Conservation (phyloP, 768 basidiomycete genomes). For the Russula sp. region DNA sequence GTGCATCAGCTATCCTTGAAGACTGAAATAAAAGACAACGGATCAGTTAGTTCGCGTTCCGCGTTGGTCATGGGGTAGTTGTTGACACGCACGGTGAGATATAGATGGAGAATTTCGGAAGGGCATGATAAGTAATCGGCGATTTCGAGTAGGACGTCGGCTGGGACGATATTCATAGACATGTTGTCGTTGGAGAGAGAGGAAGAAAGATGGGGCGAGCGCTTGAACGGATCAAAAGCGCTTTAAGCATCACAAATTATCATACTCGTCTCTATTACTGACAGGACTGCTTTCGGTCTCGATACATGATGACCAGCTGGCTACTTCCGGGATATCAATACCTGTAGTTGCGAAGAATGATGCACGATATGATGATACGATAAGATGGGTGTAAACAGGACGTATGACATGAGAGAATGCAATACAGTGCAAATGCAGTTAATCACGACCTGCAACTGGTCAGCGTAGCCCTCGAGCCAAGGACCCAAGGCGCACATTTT, state of each 20-base stretch:
- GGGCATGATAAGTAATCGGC: conserved; percentile 51
- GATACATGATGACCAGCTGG: background rate
- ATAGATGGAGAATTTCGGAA: conserved; percentile 56
- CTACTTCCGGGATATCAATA: conserved; percentile 17
- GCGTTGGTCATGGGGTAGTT: background rate
- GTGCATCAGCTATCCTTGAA: conserved; percentile 48
- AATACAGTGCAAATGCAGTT: conserved; percentile 6
- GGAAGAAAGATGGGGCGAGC: background rate
- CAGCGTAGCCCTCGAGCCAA: conserved; percentile 48
- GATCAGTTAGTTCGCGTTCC: background rate
- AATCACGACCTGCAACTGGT: conserved; percentile 74
- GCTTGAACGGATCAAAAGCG: background rate
- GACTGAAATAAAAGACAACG: conserved; percentile 42
- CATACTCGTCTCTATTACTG: background rate
- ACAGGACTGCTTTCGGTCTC: background rate
- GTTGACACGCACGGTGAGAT: conserved; percentile 50
- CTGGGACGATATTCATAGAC: conserved; percentile 40
- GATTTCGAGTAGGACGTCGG: conserved; percentile 67
- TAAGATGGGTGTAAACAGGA: background rate
- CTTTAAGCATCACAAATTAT: background rate
- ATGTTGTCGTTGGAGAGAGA: background rate
- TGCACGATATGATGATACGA: background rate
- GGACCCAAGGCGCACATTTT: conserved; percentile 72
- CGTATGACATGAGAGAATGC: no score
- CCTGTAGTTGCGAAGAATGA: conserved; percentile 7